Evolutionary conservation across 805 yeast genomes (phyloP).

Genomic region (Starmerella potacharoeniae): DNA sequence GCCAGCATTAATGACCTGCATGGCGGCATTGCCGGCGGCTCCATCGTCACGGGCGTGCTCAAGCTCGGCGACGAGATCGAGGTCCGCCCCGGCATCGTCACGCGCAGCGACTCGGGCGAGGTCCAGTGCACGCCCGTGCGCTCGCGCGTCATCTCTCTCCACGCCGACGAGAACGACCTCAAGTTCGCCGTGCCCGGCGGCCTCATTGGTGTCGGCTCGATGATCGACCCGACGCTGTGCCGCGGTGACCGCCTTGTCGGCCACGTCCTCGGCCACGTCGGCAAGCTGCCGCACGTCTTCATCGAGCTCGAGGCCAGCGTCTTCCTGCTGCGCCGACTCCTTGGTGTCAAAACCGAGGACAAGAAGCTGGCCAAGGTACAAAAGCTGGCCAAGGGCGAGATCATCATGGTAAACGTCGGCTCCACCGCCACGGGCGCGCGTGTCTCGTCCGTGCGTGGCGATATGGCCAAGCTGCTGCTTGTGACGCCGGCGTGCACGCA

Average conservation of each 20-base stretch:
- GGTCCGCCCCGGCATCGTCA: conserved; percentile 97
- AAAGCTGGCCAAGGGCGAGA: conserved; percentile 87
- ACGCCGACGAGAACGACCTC: conserved; percentile 95
- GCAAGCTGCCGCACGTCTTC: conserved; percentile 88
- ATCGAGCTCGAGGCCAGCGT: conserved; percentile 96
- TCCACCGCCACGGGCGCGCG: conserved; percentile 99
- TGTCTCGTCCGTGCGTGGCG: conserved; percentile 95
- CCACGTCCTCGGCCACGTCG: conserved; percentile 97
- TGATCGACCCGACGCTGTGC: conserved; percentile 96
- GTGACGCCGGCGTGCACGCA: conserved; percentile 99
- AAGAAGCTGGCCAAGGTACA: conserved; percentile 95
- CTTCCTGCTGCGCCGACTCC: conserved; percentile 87
- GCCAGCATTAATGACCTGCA: conserved; percentile 90
- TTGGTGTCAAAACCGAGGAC: conserved; percentile 98
- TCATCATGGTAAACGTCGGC: conserved; percentile 97
- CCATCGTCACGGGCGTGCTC: conserved; percentile 93
- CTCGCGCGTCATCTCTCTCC: conserved; percentile 84
- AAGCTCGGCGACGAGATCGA: conserved; percentile 96
- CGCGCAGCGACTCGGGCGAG: conserved; percentile 68
- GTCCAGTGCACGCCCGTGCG: conserved; percentile 93
- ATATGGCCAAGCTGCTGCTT: conserved; percentile 94
- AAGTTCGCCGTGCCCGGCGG: conserved; percentile 99
- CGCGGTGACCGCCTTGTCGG: conserved; percentile 99
- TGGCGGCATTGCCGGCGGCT: conserved; percentile 99
- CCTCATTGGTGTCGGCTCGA: conserved; percentile 97